phyloP scores from a whole-genome alignment of 352 stramenopile species.

The Globisporangium camurandrum region DNA sequence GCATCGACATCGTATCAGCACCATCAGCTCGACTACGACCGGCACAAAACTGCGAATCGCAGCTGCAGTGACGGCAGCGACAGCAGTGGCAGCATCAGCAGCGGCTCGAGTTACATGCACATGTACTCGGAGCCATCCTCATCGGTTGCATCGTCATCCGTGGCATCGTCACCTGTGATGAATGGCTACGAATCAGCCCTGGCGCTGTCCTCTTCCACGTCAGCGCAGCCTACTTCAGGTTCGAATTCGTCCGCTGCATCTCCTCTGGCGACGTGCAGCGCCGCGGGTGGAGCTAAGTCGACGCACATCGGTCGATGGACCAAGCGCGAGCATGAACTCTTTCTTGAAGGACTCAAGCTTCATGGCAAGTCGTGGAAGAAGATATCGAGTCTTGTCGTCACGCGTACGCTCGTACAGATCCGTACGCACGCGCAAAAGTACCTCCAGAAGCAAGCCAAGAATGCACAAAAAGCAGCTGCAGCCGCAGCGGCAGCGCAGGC shows the following conservation, averaged over 20 bases:
- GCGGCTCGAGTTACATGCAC: not conserved
- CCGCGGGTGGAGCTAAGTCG: not conserved
- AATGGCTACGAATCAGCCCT: not conserved
- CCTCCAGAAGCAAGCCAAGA: slow-evolving; percentile 78
- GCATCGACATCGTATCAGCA: slow-evolving; percentile 4
- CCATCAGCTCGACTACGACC: slow-evolving; percentile 5
- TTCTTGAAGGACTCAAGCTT: slow-evolving; percentile 76
- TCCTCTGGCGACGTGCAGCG: not conserved
- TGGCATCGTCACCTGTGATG: not conserved
- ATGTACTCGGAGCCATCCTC: not conserved
- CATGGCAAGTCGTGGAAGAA: slow-evolving; percentile 91
- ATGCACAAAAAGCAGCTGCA: slow-evolving; percentile 30
- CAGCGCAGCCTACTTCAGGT: too few species aligned
- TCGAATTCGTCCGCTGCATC: not conserved
- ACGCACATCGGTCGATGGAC: slow-evolving; percentile 80
- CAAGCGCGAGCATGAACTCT: slow-evolving; percentile 84
- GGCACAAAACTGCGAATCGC: not conserved
- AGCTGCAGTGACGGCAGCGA: not conserved
- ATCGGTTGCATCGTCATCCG: not conserved
- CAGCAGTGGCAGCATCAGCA: slow-evolving; percentile 4
- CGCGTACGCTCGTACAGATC: slow-evolving; percentile 91
- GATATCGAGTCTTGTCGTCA: slow-evolving; percentile 75
- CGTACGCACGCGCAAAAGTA: slow-evolving; percentile 97
- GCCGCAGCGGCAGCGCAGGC: slow-evolving; percentile 16
- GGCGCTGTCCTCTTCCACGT: not conserved